Base-by-base conservation (phyloP, 2,329 filamentous ascomycete genomes). In the Scedosporium boydii region DNA sequence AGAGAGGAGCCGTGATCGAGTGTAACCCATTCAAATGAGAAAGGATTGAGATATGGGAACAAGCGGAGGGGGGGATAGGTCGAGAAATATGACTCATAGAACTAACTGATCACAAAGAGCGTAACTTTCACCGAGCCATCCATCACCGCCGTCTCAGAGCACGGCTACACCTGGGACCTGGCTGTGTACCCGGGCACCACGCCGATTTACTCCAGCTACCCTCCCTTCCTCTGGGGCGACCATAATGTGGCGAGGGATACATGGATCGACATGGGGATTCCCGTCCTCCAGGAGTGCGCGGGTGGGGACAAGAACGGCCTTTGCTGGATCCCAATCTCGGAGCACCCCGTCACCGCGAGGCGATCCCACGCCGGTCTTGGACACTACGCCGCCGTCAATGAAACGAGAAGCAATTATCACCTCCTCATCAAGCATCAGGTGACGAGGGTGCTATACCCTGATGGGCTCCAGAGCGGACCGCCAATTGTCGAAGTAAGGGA, bases 101-200 rank as follows among this genome's bases (percentile, higher is more conserved):
- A 58, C 14, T n/a, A 21, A 41, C 16, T 6, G 34, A 12, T 41
- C 57, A 9, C 12, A 18, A 18, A 61, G 60, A 55, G 44, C 26
- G 60, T 62, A 3, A 62, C 60, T n/a, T 62, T 69, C 10, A 65
- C 63, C 6, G 63, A 70, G 53, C 66, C 68, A 21, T 66, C 65
- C 23, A 61, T 67, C 1, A 64, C 67, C 29, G 65, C 67, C n/a
- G 69, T 68, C 38, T 62, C 65, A 16, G 60, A 71, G 60, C 71
- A 70, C 58, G 70, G 69, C 29, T 73, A 72, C 60, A 73, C 72
- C 12, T 74, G 67, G 64, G 70, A 73, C 62, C 16, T 58, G 12
- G 64, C 66, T 14, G 69, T 67, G 34, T 70, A 68, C 9, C 73
- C 72, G 60, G 69, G 69, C 3, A 69, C 66, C 12, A 65, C 70